Evolutionary conservation across 2,329 filamentous ascomycete genomes (phyloP).

Genomic region (Exophiala sideris): DNA sequence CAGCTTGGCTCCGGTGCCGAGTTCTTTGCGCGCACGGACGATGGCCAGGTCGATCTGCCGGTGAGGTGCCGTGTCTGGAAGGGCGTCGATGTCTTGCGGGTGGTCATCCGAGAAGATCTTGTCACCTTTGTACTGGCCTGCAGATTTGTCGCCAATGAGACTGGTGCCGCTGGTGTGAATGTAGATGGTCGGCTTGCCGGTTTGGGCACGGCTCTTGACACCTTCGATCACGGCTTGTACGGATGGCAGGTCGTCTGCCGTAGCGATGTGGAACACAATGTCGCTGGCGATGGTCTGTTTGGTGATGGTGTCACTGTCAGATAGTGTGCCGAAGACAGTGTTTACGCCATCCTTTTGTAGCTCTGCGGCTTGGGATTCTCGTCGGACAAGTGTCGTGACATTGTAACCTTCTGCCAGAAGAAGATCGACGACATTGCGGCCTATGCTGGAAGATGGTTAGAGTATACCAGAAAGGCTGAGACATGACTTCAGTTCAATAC

Average conservation of each 20-base stretch:
- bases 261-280: constrained; percentile 49
- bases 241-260: constrained; percentile 47
- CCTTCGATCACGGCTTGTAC: constrained; percentile 46
- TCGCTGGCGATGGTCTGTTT: constrained; percentile 39
- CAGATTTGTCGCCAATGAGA: constrained; percentile 39
- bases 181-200: constrained; percentile 43
- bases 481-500: neutral
- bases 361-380: constrained; percentile 16
- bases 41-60: constrained; percentile 47
- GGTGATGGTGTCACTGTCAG: constrained; percentile 41
- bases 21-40: constrained; percentile 34
- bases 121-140: constrained; percentile 35
- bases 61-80: constrained; percentile 44
- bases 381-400: constrained; percentile 37
- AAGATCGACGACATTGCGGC: constrained; percentile 46
- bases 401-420: constrained; percentile 42
- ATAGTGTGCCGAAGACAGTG: constrained; percentile 41
- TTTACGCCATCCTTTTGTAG: constrained; percentile 36
- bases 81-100: constrained; percentile 40
- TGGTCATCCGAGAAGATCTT: constrained; percentile 45
- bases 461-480: neutral
- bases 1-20: constrained; percentile 43
- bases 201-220: constrained; percentile 37
- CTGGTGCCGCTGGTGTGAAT: constrained; percentile 50
- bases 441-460: constrained; percentile 29